Evolutionary conservation across 2,329 filamentous ascomycete genomes (phyloP), one percentile per base, ranked within the genome.

Genomic region (Lachnellula arida): DNA sequence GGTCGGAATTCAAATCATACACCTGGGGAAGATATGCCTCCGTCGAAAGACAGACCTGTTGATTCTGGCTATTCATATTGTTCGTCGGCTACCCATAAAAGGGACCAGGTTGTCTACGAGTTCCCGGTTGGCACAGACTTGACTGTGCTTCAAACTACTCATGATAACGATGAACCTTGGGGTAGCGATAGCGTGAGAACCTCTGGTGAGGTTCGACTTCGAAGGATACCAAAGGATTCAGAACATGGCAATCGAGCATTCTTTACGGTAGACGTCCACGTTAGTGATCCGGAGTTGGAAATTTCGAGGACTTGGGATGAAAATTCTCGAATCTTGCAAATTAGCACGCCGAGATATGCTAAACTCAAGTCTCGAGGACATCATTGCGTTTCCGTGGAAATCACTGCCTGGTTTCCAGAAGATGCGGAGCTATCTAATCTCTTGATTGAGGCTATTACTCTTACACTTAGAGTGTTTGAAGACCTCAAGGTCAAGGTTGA

Each of bases 361-460:
- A 48, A 42, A n/a, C 43, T 63, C 14, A 37, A 39, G 42, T 15
- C 46, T 12, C 17, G 35, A 23, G 50, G 44, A 4, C 54, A 42
- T 2, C 65, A 65, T 47, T 69, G 67, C 47, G 57, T 70, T 22
- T 67, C 63, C 23, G 15, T 70, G 9, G 63, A 63, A 37, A 61
- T 69, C 34, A 68, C 63, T 14, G 67, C 63, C 42, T 70, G 65
- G 65, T 53, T 69, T 43, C 68, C 67, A n/a, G 64, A 68, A 23
- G 54, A 63, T 58, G 58, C 59, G 19, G 34, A 64, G 35, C 60
- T 70, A 4, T 54, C 51, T 2, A 54, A 57, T 3, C 43, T 70
- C 4, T 23, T 57, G 7, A 55, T 70, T 9, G 55, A 64, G 22
- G 46, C 61, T 35, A 57, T 61, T 43, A 55, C 60, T 32, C 62